Conservation (phyloP, 257 asterid species). For the Jasminum sambac region DNA sequence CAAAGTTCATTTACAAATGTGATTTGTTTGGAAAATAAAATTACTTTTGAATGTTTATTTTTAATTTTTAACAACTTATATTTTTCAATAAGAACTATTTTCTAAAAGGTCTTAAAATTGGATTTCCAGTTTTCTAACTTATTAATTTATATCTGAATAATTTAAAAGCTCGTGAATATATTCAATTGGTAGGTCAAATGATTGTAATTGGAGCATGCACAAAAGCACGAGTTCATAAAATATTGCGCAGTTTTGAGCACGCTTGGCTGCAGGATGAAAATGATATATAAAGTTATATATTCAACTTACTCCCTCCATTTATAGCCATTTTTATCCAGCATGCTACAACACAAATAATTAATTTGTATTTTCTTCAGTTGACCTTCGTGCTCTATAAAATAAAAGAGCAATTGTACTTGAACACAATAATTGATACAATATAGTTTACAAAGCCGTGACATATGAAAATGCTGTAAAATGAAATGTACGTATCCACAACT, state of each 20-base stretch:
- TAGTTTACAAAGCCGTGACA: neutral
- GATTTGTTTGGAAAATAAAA: too few species aligned
- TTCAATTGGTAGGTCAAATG: neutral
- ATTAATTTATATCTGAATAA: neutral
- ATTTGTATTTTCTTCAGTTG: neutral
- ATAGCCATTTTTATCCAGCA: neutral
- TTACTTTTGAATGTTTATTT: too few species aligned
- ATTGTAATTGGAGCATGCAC: neutral
- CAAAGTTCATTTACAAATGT: too few species aligned
- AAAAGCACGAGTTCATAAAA: neutral
- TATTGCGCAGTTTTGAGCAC: neutral
- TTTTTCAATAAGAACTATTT: too few species aligned
- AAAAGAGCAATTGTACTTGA: too few species aligned
- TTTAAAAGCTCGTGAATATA: neutral
- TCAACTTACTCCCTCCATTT: neutral
- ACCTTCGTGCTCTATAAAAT: neutral
- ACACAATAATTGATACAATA: neutral
- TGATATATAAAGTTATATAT: neutral
- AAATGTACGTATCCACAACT: too few species aligned
- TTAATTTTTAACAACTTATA: too few species aligned
- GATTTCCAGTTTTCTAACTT: too few species aligned
- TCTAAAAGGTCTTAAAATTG: too few species aligned
- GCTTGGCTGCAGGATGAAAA: slow-evolving; percentile 6
- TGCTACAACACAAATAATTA: slow-evolving; percentile 6
- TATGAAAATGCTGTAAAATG: too few species aligned